Evolutionary conservation across 306 rosid genomes (phyloP).

Genomic region (Malus sieversii): DNA sequence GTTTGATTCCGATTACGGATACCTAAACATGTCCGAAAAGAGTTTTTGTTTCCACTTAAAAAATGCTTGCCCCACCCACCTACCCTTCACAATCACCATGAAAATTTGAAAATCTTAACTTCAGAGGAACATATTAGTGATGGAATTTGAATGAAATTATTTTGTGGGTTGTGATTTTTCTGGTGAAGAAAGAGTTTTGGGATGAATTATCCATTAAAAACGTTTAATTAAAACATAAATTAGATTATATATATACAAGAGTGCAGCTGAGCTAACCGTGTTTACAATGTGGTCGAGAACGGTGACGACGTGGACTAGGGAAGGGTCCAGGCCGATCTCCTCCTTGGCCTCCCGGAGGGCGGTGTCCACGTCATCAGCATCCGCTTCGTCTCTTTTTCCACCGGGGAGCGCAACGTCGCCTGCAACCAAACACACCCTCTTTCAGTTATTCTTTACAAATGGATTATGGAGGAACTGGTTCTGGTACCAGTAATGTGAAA

Average conservation of each 20-base stretch:
- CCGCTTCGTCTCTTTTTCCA: slow-evolving; percentile 66
- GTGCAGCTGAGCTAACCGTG: slow-evolving; percentile 3
- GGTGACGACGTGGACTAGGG: slow-evolving; percentile 49
- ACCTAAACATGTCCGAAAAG: neutral
- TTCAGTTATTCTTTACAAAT: neutral
- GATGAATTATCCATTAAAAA: too few species aligned
- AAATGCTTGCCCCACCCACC: too few species aligned
- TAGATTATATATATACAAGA: neutral
- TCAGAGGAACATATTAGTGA: too few species aligned
- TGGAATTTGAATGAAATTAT: too few species aligned
- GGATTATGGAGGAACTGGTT: neutral
- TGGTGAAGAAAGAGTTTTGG: too few species aligned
- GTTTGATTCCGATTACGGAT: too few species aligned
- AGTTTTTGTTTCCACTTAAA: neutral
- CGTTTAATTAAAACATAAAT: too few species aligned
- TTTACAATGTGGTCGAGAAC: slow-evolving; percentile 42
- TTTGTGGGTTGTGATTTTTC: too few species aligned
- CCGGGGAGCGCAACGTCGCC: slow-evolving; percentile 92
- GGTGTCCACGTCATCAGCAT: slow-evolving; percentile 57
- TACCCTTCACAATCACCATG: neutral
- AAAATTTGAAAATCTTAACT: neutral
- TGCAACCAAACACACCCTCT: slow-evolving; percentile 23
- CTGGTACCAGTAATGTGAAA: too few species aligned
- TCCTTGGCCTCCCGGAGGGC: slow-evolving; percentile 88
- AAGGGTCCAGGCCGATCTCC: slow-evolving; percentile 79